These are phyloP conservation scores for Hypholoma fasciculare DNA, from an alignment of 768 basidiomycete genomes.

Conservation along the genomic window DNA sequence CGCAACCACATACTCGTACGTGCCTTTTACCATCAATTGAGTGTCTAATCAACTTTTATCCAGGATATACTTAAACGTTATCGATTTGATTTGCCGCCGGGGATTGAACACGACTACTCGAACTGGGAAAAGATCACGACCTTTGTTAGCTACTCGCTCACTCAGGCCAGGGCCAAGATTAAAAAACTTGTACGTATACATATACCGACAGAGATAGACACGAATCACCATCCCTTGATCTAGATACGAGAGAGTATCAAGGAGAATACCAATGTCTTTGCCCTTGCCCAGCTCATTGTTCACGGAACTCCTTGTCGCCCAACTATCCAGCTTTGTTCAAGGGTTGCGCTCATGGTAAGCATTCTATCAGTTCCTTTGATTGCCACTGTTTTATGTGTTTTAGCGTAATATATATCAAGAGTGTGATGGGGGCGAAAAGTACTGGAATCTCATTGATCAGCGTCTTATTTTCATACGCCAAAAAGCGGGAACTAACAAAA, in stretches of 20 bases:
- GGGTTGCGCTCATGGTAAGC: neutral
- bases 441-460: neutral
- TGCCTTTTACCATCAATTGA: too few relatives aligned
- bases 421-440: neutral
- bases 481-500: neutral
- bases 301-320: neutral
- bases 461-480: neutral
- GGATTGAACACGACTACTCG: neutral
- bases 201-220: neutral
- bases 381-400: neutral
- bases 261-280: neutral
- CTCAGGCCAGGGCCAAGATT: neutral
- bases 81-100: neutral
- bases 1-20: too few relatives aligned
- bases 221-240: neutral
- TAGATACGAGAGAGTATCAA: neutral
- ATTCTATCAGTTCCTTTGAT: neutral
- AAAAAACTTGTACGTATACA: neutral
- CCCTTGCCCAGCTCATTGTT: neutral
- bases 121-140: constrained; percentile 6
- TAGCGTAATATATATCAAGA: neutral
- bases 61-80: neutral
- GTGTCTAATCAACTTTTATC: too few relatives aligned
- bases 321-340: neutral
- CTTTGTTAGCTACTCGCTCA: neutral